phyloP scores from a whole-genome alignment of 345 rosid genomes.

The Camelina neglecta region DNA sequence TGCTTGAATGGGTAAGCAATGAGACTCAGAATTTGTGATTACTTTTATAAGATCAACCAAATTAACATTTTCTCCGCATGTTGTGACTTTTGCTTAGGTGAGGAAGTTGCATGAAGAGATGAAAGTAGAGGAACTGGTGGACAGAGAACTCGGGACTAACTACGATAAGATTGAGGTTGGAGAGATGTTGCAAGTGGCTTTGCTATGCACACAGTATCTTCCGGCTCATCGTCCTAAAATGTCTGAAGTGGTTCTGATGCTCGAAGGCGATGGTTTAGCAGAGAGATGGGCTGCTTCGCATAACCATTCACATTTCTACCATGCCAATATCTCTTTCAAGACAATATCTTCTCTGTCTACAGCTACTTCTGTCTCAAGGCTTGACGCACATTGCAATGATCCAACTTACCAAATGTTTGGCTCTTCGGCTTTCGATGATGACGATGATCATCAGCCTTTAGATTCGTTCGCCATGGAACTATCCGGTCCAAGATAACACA shows the following conservation, averaged over 20 bases:
- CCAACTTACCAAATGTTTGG: constrained; percentile 71
- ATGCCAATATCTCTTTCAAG: constrained; percentile 45
- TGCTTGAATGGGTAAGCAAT: constrained; percentile 84
- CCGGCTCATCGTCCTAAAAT: constrained; percentile 92
- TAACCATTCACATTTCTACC: constrained; percentile 52
- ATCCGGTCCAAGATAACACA: constrained; percentile 82
- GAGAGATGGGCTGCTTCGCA: constrained; percentile 94
- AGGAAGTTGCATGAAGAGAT: constrained; percentile 79
- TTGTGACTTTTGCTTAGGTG: constrained; percentile 50
- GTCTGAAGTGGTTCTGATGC: constrained; percentile 92
- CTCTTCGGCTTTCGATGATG: constrained; percentile 71
- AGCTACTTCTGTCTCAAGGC: constrained; percentile 32
- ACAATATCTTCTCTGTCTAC: constrained; percentile 42
- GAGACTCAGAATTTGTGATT: neutral
- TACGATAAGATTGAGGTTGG: constrained; percentile 80
- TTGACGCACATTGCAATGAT: constrained; percentile 50
- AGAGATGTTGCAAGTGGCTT: constrained; percentile 90
- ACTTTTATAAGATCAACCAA: neutral
- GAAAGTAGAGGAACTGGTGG: constrained; percentile 76
- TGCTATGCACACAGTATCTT: constrained; percentile 84
- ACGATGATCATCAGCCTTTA: constrained; percentile 78
- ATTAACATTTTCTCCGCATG: neutral
- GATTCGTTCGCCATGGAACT: constrained; percentile 91
- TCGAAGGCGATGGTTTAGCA: constrained; percentile 91
- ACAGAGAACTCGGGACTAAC: constrained; percentile 70